phyloP scores from a whole-genome alignment of 2,329 filamentous ascomycete genomes.

The Gnomoniopsis sp. region DNA sequence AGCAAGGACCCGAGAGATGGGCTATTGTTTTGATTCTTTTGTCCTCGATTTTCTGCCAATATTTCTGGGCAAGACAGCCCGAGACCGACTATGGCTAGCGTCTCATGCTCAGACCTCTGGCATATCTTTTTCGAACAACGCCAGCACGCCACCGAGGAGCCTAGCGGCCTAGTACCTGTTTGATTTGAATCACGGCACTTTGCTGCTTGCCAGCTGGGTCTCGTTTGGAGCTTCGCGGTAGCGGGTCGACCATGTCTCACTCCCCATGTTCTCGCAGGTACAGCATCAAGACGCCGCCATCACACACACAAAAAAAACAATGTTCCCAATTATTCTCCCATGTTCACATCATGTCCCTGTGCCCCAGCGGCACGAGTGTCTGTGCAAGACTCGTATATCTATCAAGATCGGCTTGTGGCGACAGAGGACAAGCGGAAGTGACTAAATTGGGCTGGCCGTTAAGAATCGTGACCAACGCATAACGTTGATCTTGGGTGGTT shows the following conservation, averaged over 20 bases:
- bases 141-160: conserved; percentile 11
- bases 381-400: neutral
- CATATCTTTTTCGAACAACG: conserved; percentile 6
- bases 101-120: conserved; percentile 13
- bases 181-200: conserved; percentile 11
- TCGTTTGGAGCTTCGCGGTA: conserved; percentile 8
- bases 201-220: conserved; percentile 2
- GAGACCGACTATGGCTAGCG: neutral
- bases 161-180: conserved; percentile 6
- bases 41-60: neutral
- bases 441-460: neutral
- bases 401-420: neutral
- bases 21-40: neutral
- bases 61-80: neutral
- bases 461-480: neutral
- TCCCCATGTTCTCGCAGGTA: conserved; percentile 12
- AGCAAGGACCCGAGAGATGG: neutral
- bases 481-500: neutral
- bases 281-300: neutral
- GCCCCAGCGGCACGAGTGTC: neutral
- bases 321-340: neutral
- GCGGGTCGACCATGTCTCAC: conserved; percentile 14
- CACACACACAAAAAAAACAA: neutral
- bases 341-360: neutral
- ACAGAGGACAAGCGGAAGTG: neutral